Evolutionary conservation across 108 stramenopile species (phyloP).

Genomic region (Fragilariopsis cylindrus): DNA sequence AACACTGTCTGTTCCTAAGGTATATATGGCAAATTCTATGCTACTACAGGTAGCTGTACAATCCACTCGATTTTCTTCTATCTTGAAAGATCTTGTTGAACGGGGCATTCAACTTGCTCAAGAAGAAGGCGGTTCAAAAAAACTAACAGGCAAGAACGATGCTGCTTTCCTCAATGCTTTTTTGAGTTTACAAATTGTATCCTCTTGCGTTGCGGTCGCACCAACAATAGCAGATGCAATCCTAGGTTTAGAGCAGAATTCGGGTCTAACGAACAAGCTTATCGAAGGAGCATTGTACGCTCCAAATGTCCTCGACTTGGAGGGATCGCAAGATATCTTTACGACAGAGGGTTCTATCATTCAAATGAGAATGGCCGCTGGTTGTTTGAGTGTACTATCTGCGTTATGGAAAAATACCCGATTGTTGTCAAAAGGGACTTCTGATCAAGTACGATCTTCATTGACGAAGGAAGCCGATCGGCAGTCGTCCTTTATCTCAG

Average conservation of each 20-base stretch:
- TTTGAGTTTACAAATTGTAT: conserved; percentile 26
- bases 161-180: conserved; percentile 12
- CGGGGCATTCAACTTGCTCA: conserved; percentile 2
- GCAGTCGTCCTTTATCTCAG: conserved; percentile 17
- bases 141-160: conserved; percentile 8
- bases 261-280: conserved; percentile 13
- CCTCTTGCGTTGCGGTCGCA: conserved; percentile 15
- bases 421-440: conserved; percentile 1
- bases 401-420: conserved; percentile 17
- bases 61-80: conserved; percentile 13
- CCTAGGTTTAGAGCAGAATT: conserved; percentile 8
- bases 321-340: conserved; percentile 8
- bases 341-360: conserved; percentile 16
- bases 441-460: background rate
- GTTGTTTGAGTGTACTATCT: conserved; percentile 17
- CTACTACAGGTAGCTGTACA: conserved; percentile 14
- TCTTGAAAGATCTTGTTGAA: conserved; percentile 18
- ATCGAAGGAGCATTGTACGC: conserved; percentile 17
- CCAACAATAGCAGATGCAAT: conserved; percentile 22
- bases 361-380: conserved; percentile 27
- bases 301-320: background rate
- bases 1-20: background rate
- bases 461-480: conserved; percentile 12
- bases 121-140: background rate
- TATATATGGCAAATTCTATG: conserved; percentile 12